Evolutionary conservation across 345 rosid genomes (phyloP), one percentile per base, ranked within the genome.

Genomic region (Erucastrum elatum): DNA sequence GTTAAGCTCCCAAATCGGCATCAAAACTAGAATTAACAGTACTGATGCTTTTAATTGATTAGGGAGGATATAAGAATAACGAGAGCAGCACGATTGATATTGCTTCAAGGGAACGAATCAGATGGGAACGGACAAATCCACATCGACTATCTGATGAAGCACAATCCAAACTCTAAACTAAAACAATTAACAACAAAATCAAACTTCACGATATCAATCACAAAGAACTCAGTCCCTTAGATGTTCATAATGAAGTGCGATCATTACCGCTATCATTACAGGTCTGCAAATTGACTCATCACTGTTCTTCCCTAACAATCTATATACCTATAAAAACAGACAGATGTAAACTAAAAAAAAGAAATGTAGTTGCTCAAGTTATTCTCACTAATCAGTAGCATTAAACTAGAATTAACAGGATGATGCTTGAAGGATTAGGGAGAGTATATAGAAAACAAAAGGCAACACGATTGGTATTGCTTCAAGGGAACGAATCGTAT

Each of bases 41-140:
- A 46, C n/a, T 44, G 5, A 51, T 72, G 35, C 67, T 37, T 6
- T 21, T 0, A 2, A 13, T 4, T 0, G 5, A 37, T 44, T 9
- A 27, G 75, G 77, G 72, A 72, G 64, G 8, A 34, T 7, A 62
- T 34, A 1, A 26, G n/a, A 0, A 75, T 21, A 37, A 64, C 64
- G 4, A 65, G 73, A 78, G 82, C 92, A 90, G 83, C 93, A 87
- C 91, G 58, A 73, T 46, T 30, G 11, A 11, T 91, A 49, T 88
- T 60, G 97, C 94, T 87, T 91, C 93, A 79, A 87, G 90, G 90
- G 97, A 90, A 88, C 91, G 94, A 90, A 87, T 89, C 94, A 56
- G 15, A 68, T 81, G 90, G 91, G 94, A 90, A 88, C 77, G 12
- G 77, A 76, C 1, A 37, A 29, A 78, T 88, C 92, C 88, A 10